These are phyloP conservation scores for Monilinia polystroma DNA, from an alignment of 2,329 filamentous ascomycete genomes.

Conservation along the genomic window DNA sequence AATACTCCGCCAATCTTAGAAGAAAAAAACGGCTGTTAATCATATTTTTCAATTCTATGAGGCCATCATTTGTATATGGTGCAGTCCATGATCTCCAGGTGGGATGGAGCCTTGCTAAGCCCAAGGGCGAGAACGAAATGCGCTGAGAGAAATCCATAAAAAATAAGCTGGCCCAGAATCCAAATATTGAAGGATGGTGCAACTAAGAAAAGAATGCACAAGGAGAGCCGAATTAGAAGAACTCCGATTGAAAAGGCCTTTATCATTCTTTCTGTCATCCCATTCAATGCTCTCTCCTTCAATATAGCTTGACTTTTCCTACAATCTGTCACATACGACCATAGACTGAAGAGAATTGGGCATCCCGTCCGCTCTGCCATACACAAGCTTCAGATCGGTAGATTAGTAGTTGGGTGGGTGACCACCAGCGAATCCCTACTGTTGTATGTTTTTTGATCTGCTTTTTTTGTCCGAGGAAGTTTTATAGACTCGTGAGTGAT, in stretches of 20 bases:
- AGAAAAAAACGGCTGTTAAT: background rate
- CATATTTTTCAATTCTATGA: background rate
- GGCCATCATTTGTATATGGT: background rate
- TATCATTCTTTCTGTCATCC: no score
- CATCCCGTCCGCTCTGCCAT: slow-evolving; percentile 13
- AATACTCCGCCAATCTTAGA: background rate
- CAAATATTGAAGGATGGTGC: background rate
- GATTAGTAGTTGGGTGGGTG: slow-evolving; percentile 17
- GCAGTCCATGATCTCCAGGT: background rate
- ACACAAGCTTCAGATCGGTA: slow-evolving; percentile 13
- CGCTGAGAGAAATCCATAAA: background rate
- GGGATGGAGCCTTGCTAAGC: background rate
- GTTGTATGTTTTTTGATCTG: slow-evolving; percentile 1
- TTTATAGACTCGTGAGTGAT: background rate
- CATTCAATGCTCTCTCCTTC: no score
- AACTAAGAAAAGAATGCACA: background rate
- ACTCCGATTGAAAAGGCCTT: background rate
- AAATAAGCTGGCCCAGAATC: background rate
- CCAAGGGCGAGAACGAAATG: background rate
- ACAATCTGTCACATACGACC: background rate
- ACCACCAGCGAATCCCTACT: slow-evolving; percentile 7
- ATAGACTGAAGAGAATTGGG: slow-evolving; percentile 6
- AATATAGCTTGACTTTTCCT: background rate
- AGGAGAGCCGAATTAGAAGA: no score
- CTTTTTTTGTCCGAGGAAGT: background rate